A percentile compares a stretch with the other conserved stretches of the same genome.
phyloP scores from a whole-genome alignment of 225 moss, liverwort and hornwort genomes.

The Thuidium tamariscinum region DNA sequence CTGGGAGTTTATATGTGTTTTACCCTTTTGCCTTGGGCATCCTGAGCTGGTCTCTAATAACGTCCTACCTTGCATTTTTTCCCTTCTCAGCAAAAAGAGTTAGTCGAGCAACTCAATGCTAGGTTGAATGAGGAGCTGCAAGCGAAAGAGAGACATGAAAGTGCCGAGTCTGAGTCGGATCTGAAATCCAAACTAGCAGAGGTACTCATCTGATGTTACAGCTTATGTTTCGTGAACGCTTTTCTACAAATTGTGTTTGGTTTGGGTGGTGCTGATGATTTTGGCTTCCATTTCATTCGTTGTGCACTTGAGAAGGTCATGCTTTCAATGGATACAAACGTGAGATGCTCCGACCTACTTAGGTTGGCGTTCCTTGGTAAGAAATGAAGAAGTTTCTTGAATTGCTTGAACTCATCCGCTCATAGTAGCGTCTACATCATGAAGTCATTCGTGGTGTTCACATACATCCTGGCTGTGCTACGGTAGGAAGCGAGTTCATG shows the following conservation, averaged over 20 bases:
- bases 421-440: not conserved
- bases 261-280: not conserved
- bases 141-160: constrained; percentile 28
- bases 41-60: not conserved
- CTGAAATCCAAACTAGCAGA: constrained; percentile 63
- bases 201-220: constrained; percentile 15
- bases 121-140: constrained; percentile 85
- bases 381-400: not conserved
- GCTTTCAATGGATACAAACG: not conserved
- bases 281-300: not conserved
- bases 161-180: constrained; percentile 48
- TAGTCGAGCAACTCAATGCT: constrained; percentile 75
- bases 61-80: not conserved
- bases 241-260: not conserved
- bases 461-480: not conserved
- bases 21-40: not conserved
- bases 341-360: not conserved
- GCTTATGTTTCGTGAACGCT: not conserved
- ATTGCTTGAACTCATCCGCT: not conserved
- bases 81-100: constrained; percentile 63
- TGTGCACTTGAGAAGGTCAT: not conserved
- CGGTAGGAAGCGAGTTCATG: not conserved
- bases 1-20: not conserved
- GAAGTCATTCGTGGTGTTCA: not conserved
- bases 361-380: not conserved